Conservation (phyloP, 2,329 filamentous ascomycete species). For the Aspergillus persii region DNA sequence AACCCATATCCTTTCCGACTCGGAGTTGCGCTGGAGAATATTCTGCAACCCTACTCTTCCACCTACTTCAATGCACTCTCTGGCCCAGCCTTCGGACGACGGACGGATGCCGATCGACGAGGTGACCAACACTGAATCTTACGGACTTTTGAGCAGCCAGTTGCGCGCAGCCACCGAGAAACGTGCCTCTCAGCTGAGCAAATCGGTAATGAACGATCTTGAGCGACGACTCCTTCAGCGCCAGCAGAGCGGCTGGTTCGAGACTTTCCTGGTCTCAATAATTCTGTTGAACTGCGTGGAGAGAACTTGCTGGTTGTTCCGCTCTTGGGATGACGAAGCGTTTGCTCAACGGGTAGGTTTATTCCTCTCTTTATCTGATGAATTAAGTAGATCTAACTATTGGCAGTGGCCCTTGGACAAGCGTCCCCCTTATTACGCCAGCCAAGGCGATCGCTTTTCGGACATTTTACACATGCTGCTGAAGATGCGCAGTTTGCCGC, state of each 20-base stretch:
- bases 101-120: conserved; percentile 41
- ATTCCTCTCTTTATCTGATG: neutral
- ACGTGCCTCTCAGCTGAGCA: conserved; percentile 52
- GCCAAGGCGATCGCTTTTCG: conserved; percentile 58
- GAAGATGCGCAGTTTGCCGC: conserved; percentile 54
- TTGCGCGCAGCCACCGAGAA: conserved; percentile 56
- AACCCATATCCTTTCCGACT: conserved; percentile 54
- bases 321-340: conserved; percentile 48
- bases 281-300: conserved; percentile 60
- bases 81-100: conserved; percentile 39
- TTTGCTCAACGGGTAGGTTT: conserved; percentile 35
- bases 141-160: conserved; percentile 53
- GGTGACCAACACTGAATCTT: conserved; percentile 43
- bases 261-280: conserved; percentile 60
- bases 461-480: conserved; percentile 58
- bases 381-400: neutral
- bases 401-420: conserved; percentile 55
- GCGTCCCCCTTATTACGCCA: conserved; percentile 51
- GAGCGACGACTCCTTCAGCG: conserved; percentile 60
- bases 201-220: conserved; percentile 57
- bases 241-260: conserved; percentile 56
- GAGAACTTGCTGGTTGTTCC: conserved; percentile 59
- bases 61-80: conserved; percentile 35
- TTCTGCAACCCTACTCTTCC: conserved; percentile 47
- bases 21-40: conserved; percentile 48